phyloP scores from a whole-genome alignment of 2,329 filamentous ascomycete genomes.

The Pyricularia sp. region DNA sequence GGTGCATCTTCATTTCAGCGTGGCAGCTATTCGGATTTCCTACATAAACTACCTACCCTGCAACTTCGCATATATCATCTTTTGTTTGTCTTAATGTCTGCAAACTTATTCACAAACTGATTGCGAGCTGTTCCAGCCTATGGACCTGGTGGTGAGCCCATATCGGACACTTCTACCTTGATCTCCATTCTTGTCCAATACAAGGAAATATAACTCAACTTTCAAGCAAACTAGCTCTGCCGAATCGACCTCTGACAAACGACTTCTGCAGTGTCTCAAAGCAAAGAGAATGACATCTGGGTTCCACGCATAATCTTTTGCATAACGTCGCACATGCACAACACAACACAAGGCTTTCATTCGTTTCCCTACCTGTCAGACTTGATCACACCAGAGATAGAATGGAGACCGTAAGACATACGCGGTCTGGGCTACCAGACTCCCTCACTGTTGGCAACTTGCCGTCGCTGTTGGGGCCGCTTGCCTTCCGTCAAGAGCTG shows the following conservation, averaged over 20 bases:
- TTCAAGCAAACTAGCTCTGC: not conserved
- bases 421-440: not conserved
- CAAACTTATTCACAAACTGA: not conserved
- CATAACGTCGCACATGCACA: not conserved
- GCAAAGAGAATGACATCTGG: not conserved
- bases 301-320: not conserved
- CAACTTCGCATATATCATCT: not conserved
- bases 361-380: not conserved
- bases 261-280: not conserved
- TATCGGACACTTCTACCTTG: not conserved
- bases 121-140: not conserved
- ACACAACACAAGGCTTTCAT: not conserved
- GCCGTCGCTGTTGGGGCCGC: not conserved
- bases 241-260: not conserved
- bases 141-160: not conserved
- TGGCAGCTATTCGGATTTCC: not conserved
- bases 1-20: not conserved
- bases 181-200: not conserved
- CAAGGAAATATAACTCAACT: not conserved
- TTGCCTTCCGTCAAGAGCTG: conserved; percentile 9
- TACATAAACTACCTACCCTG: not conserved
- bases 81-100: not conserved
- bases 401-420: not conserved
- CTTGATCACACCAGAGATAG: not conserved
- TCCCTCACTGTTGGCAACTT: not conserved